phyloP scores from a whole-genome alignment of 352 stramenopile genomes.

The Phytophthora niederhauseri region DNA sequence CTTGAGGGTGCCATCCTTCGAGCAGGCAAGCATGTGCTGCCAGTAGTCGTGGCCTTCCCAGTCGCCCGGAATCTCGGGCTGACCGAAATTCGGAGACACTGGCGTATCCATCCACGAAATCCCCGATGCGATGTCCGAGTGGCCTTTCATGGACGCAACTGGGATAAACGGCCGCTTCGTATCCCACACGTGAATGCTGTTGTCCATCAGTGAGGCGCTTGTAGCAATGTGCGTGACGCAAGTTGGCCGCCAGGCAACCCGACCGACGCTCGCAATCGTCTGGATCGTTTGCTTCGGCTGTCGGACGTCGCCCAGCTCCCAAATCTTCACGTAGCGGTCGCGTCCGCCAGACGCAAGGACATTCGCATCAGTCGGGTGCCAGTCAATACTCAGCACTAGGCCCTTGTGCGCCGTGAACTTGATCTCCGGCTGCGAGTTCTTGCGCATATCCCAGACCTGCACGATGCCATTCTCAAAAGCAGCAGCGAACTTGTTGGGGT shows the following conservation, averaged over 20 bases:
- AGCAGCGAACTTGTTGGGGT: conserved; percentile 78
- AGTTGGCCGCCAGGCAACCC: conserved; percentile 80
- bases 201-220: conserved; percentile 85
- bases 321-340: conserved; percentile 90
- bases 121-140: conserved; percentile 81
- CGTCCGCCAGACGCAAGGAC: conserved; percentile 80
- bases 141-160: conserved; percentile 85
- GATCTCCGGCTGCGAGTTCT: conserved; percentile 78
- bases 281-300: conserved; percentile 88
- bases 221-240: conserved; percentile 85
- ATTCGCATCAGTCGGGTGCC: conserved; percentile 72
- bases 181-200: conserved; percentile 90
- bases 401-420: conserved; percentile 91
- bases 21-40: conserved; percentile 90
- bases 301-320: conserved; percentile 70
- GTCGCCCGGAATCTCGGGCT: conserved; percentile 46
- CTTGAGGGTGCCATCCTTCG: conserved; percentile 87
- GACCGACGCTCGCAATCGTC: conserved; percentile 85
- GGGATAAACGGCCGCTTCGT: conserved; percentile 85
- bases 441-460: conserved; percentile 89
- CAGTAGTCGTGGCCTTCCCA: conserved; percentile 82
- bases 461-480: conserved; percentile 90
- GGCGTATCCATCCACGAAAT: conserved; percentile 90
- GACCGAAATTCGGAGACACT: conserved; percentile 42
- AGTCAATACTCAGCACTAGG: conserved; percentile 84